Base-by-base conservation (phyloP, 768 basidiomycete genomes). In the Tulasnella sp. region DNA sequence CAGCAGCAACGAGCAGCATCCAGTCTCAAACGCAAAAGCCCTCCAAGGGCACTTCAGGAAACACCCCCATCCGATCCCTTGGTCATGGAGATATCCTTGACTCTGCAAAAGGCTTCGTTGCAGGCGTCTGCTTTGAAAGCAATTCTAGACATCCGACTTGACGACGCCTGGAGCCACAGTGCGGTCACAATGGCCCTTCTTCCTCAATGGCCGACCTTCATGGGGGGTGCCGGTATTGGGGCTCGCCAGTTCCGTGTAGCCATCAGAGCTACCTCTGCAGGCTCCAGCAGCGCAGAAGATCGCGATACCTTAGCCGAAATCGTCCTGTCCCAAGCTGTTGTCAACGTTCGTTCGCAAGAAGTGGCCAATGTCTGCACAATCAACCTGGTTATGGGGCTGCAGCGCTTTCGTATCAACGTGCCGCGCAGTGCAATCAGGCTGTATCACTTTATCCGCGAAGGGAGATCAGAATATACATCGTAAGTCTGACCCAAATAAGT, bases 391-490 rank as follows among this genome's bases (percentile, higher is more conserved):
- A 23, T 67, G 29, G 51, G 51, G 2, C 51, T 66, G 9, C 43
- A 62, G 2, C 50, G 51, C 1, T 19, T 67, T 10, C 51, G 60
- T 2, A 47, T 63, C 38, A 59, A 77, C 56, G 81, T 92, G 23
- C 89, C 89, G 3, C 84, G 88, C 24, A 92, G 88, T 64, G 88
- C 85, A 27, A 75, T 92, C 29, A 81, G 84, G 15, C 74, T 89
- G 3, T 88, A 88, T 69, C 80, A 78, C 38, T 91, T 90, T 66
- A 69, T 85, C 24, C 85, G 89, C 65, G 85, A 89, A 66, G 93
- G 91, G 91, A 75, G 81, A 65, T 79, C 79, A 3, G 85, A 89
- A 65, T 90, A 85, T 65, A 74, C 91, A 29, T 84, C 89, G 17
- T 84, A 78, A 51, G 70, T 68, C 43, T 42, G 47, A n/a, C 17